Conservation (phyloP, 192 early-diverging fungal genomes). For the Coemansia sp. region DNA sequence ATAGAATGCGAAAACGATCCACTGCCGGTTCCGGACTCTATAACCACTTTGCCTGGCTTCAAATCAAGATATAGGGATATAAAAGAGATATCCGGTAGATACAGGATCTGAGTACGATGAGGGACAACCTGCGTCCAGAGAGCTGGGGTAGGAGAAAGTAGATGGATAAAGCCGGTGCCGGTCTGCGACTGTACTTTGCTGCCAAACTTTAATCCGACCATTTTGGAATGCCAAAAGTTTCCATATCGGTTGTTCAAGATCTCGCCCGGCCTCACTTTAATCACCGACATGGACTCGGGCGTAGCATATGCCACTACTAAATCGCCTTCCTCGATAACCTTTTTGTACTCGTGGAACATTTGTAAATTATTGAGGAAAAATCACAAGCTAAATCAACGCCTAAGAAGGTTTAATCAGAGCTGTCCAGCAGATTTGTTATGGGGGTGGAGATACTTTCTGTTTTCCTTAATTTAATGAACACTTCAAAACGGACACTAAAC, state of each 20-base stretch:
- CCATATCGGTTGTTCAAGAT: constrained; percentile 79
- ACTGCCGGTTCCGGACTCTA: constrained; percentile 92
- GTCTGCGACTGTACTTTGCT: constrained; percentile 64
- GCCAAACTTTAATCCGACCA: constrained; percentile 87
- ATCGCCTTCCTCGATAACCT: constrained; percentile 73
- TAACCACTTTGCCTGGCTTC: constrained; percentile 76
- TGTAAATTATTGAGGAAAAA: background rate
- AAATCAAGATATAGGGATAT: constrained; percentile 79
- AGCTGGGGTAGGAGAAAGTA: constrained; percentile 91
- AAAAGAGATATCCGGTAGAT: constrained; percentile 91
- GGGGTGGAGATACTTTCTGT: background rate
- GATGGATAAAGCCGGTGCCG: constrained; percentile 73
- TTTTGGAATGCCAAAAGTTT: constrained; percentile 70
- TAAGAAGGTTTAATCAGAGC: background rate
- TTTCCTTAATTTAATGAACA: background rate
- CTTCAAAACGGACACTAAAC: constrained; percentile 21
- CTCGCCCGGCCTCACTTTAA: constrained; percentile 60
- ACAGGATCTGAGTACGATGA: constrained; percentile 96
- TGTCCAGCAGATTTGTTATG: background rate
- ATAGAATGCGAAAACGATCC: constrained; percentile 98
- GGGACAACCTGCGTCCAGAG: constrained; percentile 91
- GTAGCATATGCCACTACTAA: constrained; percentile 70
- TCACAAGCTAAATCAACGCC: background rate
- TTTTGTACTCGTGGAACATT: constrained; percentile 54
- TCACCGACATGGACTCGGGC: constrained; percentile 66